phyloP scores from a whole-genome alignment of 139 green algal genomes.

The Tetradesmus obliquus region DNA sequence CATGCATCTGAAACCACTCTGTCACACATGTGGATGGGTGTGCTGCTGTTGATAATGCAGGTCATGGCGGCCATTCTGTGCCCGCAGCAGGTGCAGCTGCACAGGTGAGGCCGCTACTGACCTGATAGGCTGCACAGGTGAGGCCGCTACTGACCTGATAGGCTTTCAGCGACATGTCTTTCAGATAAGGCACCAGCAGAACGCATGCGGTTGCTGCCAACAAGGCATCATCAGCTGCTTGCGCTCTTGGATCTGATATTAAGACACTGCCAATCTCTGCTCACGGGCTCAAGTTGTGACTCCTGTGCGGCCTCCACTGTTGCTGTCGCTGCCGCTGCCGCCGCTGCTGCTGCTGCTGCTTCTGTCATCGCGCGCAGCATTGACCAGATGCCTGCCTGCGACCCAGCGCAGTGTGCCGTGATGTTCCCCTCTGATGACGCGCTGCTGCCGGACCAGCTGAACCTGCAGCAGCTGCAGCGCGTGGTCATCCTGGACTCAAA shows the following conservation, averaged over 20 bases:
- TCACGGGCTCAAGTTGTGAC: too few relatives aligned
- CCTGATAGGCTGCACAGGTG: background rate
- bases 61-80: background rate
- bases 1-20: too few relatives aligned
- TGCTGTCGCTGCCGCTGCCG: background rate
- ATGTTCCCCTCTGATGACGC: constrained; percentile 65
- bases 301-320: background rate
- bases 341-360: background rate
- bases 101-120: background rate
- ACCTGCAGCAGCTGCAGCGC: constrained; percentile 53
- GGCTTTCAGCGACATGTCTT: too few relatives aligned
- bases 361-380: constrained; percentile 39
- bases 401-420: constrained; percentile 54
- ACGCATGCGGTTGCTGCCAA: too few relatives aligned
- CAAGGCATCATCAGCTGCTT: too few relatives aligned
- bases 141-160: background rate
- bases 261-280: too few relatives aligned
- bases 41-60: background rate
- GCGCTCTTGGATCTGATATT: too few relatives aligned
- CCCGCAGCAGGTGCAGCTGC: constrained; percentile 11
- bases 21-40: too few relatives aligned
- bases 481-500: constrained; percentile 65
- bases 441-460: constrained; percentile 55
- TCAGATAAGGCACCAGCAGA: too few relatives aligned
- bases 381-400: constrained; percentile 46